Base-by-base conservation (phyloP, 108 stramenopile species). In the Hondaea fermentalgiana region DNA sequence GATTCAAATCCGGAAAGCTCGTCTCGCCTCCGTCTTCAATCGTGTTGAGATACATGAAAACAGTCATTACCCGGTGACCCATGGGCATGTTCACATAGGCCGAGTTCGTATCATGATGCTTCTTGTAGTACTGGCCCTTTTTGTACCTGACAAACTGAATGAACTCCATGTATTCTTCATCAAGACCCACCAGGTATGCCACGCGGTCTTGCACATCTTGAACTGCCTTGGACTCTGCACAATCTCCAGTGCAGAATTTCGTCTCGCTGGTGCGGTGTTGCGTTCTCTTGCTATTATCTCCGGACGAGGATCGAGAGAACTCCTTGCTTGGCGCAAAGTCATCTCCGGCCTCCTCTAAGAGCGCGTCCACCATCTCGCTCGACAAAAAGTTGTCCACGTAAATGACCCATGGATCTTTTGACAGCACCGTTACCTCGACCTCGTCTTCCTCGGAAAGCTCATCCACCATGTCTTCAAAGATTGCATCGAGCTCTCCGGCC, bases 11-110 rank as follows among this genome's bases (percentile, higher is more conserved):
- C 19, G 76, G 76, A 35, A 83, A 83, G 6, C 76, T 6, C 1
- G 76, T 83, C 51, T 83, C 76, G 76, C 76, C 76, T 1, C 76
- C 76, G n/a, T 53, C 51, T 23, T 83, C 76, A 35, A 83, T 53
- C 23, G 45, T 53, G 25, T 47, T 53, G 0, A 83, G 51, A 23
- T 83, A 83, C 49, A 83, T 53, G 76, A 83, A 83, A 6, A 83
- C 51, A 6, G 76, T 83, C 19, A 83, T 12, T 17, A 83, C 51
- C 16, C 76, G 76, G 28, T 83, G 76, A 17, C 76, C 76, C 76
- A 83, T 83, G 51, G 76, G 76, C 76, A 83, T 83, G 45, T 47
- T 35, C 25, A 23, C 49, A 23, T 83, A 83, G 10, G 23, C 23
- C 3, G 76, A 6, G 51, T 28, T 83, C 49, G 76, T 21, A 3